Base-by-base conservation (phyloP, 2,329 filamentous ascomycete species). In the Phoma sp. region DNA sequence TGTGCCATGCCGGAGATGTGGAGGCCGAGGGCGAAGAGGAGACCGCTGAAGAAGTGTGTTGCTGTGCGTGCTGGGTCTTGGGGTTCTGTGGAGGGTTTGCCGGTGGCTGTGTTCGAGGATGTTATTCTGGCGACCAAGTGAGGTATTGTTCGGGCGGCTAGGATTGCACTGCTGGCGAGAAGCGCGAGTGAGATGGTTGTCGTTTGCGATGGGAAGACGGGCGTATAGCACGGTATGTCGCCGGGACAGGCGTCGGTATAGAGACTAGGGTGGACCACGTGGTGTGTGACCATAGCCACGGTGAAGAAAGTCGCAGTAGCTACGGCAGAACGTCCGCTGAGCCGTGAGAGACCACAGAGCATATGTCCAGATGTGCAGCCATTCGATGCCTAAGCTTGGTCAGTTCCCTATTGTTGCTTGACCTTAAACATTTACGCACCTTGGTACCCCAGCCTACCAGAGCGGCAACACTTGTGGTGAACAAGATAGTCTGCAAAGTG, bases 281-380 rank as follows among this genome's bases (percentile, higher is more conserved):
- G 71, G 51, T 71, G 71, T 30, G 72, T 74, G 20, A 69, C 21
- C 1, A 74, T 47, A 4, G 73, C 73, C 2, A 60, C 40, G 2
- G 68, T 67, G 36, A 75, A 74, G 60, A 75, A 75, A 0, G 62
- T 70, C 5, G 65, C 63, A n/a, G 73, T 68, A 10, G 81, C 80
- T 48, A 79, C 74, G 5, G 80, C 56, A 12, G 81, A 83, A 40
- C 81, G 77, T n/a, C 75, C 71, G 12, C 78, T 82, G 21, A 81
- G 71, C 33, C 80, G 76, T 5, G 80, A 76, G 4, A 84, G 62
- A 1, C 82, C 82, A 56, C 81, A 83, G 26, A 84, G 77, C 78
- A 84, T 83, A 60, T 84, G 81, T 45, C 81, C 81, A 2, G 81
- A 83, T 9, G 81, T 83, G 60, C 82, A 84, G 15, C 82, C 81